Base-by-base conservation (phyloP, 1,284 basidiomycete genomes). In the Cutaneotrichosporon cyanovorans region DNA sequence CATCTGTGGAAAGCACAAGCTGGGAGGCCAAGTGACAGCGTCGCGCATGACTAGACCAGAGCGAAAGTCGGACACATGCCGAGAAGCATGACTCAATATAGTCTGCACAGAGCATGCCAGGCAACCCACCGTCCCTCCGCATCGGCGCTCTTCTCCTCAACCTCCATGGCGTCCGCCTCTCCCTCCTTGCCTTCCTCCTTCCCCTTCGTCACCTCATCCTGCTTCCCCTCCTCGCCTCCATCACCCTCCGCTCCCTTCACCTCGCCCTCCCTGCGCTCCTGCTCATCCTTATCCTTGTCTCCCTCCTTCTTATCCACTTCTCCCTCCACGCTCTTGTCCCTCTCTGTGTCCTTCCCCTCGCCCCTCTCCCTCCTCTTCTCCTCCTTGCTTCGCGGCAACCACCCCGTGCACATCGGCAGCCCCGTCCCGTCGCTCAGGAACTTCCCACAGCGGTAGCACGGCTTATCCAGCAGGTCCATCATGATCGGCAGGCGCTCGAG, bases 121-220 rank as follows among this genome's bases (percentile, higher is more conserved):
- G 30, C 23, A 12, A 51, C 45, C 50, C 50, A 51, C n/a, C 45
- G 45, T 2, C 50, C 50, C 15, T 44, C 45, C 15, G 40, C 42
- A 22, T 30, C 34, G 33, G 41, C 22, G 21, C 30, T 34, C 11
- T 40, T 42, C 9, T 31, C 36, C 56, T 79, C 81, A 4, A 40
- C 36, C 32, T 32, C 30, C 40, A 38, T 42, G 12, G 28, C 37
- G 16, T 40, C 20, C 40, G 40, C 30, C 12, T 25, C 37, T 10
- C 11, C 46, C 28, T 43, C 40, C 14, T 28, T 30, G 34, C 21
- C 35, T 16, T 46, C 43, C 15, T 23, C 43, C 11, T 40, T 33
- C 20, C 40, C 31, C 32, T 37, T 39, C 9, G 15, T 19, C 20
- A n/a, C 40, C 8, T 37, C 40, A 4, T 9, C 45, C 28, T 37